Conservation (phyloP, 345 rosid genomes). For the Eucalyptus melliodora region DNA sequence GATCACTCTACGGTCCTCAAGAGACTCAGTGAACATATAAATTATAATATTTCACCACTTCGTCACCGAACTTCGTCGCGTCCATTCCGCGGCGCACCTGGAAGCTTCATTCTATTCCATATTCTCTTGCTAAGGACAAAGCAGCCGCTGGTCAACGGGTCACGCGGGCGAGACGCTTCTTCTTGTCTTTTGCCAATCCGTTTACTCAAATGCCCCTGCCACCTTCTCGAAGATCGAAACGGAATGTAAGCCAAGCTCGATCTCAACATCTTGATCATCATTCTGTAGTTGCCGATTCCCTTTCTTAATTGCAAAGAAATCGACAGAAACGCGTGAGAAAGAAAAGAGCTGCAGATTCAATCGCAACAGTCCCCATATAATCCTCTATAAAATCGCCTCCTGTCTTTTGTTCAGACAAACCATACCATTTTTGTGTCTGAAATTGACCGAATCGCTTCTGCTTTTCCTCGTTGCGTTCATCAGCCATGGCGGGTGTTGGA, state of each 20-base stretch:
- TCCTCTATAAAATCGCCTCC: not conserved
- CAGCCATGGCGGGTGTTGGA: not conserved
- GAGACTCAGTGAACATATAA: too few relatives aligned
- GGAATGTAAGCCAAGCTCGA: not conserved
- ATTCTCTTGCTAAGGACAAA: too few relatives aligned
- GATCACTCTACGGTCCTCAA: too few relatives aligned
- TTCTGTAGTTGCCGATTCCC: not conserved
- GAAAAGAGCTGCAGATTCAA: not conserved
- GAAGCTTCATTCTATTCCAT: too few relatives aligned
- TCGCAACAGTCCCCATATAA: rapidly evolving
- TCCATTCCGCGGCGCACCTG: too few relatives aligned
- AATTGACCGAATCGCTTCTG: not conserved
- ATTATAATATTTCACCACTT: too few relatives aligned
- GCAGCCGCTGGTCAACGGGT: not conserved
- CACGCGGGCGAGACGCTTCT: not conserved
- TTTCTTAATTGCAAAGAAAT: not conserved
- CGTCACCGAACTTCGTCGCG: too few relatives aligned
- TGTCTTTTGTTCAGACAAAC: not conserved
- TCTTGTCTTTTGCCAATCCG: not conserved
- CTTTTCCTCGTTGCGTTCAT: not conserved
- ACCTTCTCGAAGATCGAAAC: not conserved
- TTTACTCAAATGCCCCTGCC: not conserved
- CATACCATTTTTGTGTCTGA: not conserved
- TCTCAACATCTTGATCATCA: not conserved
- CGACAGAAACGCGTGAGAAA: not conserved